Base-by-base conservation (phyloP, 2,329 filamentous ascomycete genomes). In the Geoglossum cookeanum region DNA sequence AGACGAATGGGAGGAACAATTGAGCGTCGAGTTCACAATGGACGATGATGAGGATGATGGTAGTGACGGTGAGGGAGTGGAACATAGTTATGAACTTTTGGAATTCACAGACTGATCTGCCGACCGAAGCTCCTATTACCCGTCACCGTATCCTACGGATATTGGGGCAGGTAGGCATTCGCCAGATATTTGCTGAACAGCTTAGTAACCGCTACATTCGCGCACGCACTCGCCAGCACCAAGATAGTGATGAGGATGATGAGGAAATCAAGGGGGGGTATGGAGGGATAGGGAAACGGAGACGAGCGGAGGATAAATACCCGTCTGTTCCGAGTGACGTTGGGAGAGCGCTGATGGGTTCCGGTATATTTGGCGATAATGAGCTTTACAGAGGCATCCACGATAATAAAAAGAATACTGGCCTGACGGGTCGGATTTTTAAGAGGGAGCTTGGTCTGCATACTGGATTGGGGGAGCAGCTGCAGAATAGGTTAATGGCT, bases 271-370 rank as follows among this genome's bases (percentile, higher is more conserved):
- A 22, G 60, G 59, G 60, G 62, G n/a, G 61, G 65, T 71, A 54
- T 69, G 74, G 55, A 72, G 74, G 63, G 70, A 75, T 45, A 68
- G 74, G 37, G 70, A 76, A 52, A 73, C 76, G 56, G 68, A 68
- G 60, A 70, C 71, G 17, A 67, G 72, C 5, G 60, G 68, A 65
- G 22, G 68, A 81, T 60, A 72, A 79, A 49, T 90, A 90, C 59
- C 87, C 90, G n/a, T 85, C 85, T 63, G 81, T 95, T 0, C 91
- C 91, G 0, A 95, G 84, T 64, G 80, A 85, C 9, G 76, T 80
- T 60, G 91, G 92, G 6, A 75, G 70, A 54, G 79, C 84, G 63
- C 72, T 97, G 60, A 95, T 97, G 89, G 75, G 80, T 44, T 84
- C 83, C 33, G 91, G 91, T 0, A 75, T 74, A 1, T 97, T 96